phyloP scores from a whole-genome alignment of 352 stramenopile genomes.

The Globisporangium lucens region DNA sequence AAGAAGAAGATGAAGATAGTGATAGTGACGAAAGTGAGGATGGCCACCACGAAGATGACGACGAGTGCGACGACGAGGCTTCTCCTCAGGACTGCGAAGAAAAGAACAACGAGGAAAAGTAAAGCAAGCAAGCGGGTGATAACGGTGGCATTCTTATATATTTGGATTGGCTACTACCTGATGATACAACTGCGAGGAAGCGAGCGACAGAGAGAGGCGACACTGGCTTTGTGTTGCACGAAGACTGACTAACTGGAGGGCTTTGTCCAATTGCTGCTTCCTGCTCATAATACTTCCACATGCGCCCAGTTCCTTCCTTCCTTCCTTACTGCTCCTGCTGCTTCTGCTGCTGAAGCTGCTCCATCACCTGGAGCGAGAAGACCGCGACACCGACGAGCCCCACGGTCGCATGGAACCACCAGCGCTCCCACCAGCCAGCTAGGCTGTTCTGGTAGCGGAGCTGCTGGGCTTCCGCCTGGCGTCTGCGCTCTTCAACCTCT shows the following conservation, averaged over 20 bases:
- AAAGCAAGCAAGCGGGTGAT: background rate
- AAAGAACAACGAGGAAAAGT: conserved; percentile 18
- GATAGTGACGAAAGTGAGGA: conserved; percentile 23
- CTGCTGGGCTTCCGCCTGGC: background rate
- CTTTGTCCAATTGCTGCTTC: background rate
- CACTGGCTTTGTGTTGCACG: background rate
- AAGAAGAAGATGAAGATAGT: conserved; percentile 31
- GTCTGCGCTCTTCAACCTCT: conserved; percentile 6
- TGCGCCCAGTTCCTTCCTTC: background rate
- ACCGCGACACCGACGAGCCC: conserved; percentile 13
- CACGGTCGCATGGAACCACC: conserved; percentile 19
- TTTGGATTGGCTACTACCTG: background rate
- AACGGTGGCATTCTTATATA: background rate
- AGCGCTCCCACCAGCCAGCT: conserved; percentile 18
- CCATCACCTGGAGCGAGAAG: conserved; percentile 15
- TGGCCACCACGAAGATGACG: background rate
- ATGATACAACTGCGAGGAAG: conserved; percentile 1
- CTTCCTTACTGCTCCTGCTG: conserved; percentile 9
- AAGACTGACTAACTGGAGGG: background rate
- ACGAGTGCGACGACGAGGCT: conserved; percentile 24
- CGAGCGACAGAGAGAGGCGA: background rate
- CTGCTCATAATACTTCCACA: background rate
- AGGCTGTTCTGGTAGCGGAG: conserved; percentile 13
- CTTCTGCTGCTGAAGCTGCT: conserved; percentile 9
- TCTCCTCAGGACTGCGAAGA: conserved; percentile 22